Evolutionary conservation across 495 filamentous ascomycete species (phyloP), one percentile per base, ranked within the genome.

Genomic region (Neurospora sp.): DNA sequence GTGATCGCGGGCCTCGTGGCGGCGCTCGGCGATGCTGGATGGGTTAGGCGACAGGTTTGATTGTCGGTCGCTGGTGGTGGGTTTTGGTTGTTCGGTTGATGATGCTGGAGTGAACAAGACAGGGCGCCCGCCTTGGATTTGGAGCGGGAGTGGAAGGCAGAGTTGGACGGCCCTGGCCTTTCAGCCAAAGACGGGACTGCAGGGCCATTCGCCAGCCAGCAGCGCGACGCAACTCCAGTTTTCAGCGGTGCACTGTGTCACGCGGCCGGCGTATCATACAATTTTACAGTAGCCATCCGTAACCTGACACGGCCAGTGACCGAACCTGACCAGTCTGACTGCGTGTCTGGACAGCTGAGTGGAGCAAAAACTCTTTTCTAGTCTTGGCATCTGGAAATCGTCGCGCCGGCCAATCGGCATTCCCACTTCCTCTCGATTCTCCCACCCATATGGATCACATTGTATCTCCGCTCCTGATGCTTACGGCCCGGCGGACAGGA

Each of bases 11-110:
- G 79, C 74, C 75, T 80, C 68, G 76, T 75, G 31, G 69, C 39
- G 76, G 75, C 76, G 72, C 75, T 76, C 73, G 72, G 75, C 78
- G 78, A 80, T 80, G 73, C 73, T 71, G 73, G 68, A 40, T 68
- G 70, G 68, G 73, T 73, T 73, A 35, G 70, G 73, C 40, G 70
- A 53, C 44, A 59, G 74, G 72, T 66, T 61, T 61, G 14, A 61
- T 61, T 35, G 53, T 61, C 53, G 27, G 53, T 61, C 53, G 53
- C 14, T 61, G 53, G 53, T 61, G 53, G 22, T 61, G 53, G 53
- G 53, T 16, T 59, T 61, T 31, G 72, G 75, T 80, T 73, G 76
- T 71, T 72, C 71, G 74, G 76, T 78, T 73, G 72, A 76, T 77
- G 77, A 76, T 76, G 75, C 73, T 73, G 72, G 71, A 71, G 75